phyloP scores from a whole-genome alignment of 495 filamentous ascomycete species.

The Choiromyces venosus region DNA sequence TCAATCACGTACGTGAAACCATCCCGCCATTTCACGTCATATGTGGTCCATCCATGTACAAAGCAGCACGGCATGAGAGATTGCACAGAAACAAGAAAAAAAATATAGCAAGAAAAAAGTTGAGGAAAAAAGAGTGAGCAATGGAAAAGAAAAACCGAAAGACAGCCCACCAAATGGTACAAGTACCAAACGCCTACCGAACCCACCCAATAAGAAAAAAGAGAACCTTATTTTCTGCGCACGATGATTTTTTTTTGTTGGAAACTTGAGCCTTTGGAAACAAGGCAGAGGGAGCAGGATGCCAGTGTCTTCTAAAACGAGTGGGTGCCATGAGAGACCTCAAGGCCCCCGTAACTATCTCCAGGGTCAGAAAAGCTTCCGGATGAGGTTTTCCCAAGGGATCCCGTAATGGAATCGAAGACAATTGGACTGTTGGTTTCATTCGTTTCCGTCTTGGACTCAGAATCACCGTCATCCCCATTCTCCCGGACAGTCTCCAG shows the following conservation, averaged over 20 bases:
- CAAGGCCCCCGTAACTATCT: conserved; percentile 40
- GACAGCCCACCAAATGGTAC: conserved; percentile 30
- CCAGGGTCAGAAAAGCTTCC: conserved; percentile 40
- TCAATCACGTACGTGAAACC: conserved; percentile 1
- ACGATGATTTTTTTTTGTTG: neutral
- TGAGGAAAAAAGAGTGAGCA: conserved; percentile 6
- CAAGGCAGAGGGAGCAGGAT: neutral
- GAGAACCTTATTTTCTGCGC: neutral
- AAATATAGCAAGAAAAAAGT: conserved; percentile 10
- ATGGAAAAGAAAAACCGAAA: conserved; percentile 6
- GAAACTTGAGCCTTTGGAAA: neutral
- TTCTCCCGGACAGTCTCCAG: conserved; percentile 38
- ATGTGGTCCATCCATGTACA: conserved; percentile 3
- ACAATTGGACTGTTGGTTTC: conserved; percentile 20
- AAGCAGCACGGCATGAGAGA: neutral
- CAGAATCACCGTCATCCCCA: conserved; percentile 29
- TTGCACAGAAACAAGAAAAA: neutral
- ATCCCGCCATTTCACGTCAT: neutral
- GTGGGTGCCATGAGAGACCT: conserved; percentile 15
- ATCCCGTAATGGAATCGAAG: conserved; percentile 24
- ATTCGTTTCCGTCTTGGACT: conserved; percentile 28
- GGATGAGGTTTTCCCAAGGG: conserved; percentile 19
- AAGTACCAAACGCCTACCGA: conserved; percentile 33
- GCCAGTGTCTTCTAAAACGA: conserved; percentile 1
- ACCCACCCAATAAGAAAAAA: conserved; percentile 13